A percentile compares a stretch with the other conserved stretches of the same genome.
phyloP scores from a whole-genome alignment of 1,284 basidiomycete species.

The Chondrostereum purpureum region DNA sequence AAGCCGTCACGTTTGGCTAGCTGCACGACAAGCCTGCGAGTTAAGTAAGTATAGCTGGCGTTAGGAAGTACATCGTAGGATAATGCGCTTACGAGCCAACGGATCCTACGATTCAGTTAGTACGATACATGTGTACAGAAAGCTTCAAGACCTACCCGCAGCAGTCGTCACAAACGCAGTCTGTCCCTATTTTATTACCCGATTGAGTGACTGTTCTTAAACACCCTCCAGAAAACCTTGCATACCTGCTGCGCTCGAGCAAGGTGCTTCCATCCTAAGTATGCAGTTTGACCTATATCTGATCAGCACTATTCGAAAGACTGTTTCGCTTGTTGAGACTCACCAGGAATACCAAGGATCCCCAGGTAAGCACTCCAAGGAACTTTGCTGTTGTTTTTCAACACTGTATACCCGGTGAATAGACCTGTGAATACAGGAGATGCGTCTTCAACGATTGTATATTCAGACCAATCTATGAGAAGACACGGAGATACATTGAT shows the following conservation, averaged over 20 bases:
- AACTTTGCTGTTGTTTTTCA: slow-evolving; percentile 2
- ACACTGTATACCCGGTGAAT: no score
- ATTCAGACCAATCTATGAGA: no score
- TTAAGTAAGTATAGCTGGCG: background rate
- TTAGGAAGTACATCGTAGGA: no score
- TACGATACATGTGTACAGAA: background rate
- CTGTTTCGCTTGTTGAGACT: background rate
- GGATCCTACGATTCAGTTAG: slow-evolving; percentile 9
- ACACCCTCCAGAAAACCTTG: background rate
- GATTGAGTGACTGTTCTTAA: background rate
- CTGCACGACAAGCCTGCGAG: slow-evolving; percentile 40
- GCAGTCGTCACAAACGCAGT: slow-evolving; percentile 51
- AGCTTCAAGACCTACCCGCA: slow-evolving; percentile 30
- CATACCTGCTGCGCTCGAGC: slow-evolving; percentile 29
- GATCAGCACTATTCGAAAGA: no score
- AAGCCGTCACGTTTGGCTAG: slow-evolving; percentile 56
- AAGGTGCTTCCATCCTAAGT: slow-evolving; percentile 33
- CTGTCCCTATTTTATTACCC: slow-evolving; percentile 47
- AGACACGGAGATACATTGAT: no score
- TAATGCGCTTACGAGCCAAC: slow-evolving; percentile 37
- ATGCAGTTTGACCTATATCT: slow-evolving; percentile 27
- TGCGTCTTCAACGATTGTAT: no score
- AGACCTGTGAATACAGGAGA: no score
- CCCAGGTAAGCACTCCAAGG: slow-evolving; percentile 20
- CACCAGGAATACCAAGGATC: slow-evolving; percentile 27